These are phyloP conservation scores for Corylus avellana DNA, from an alignment of 306 rosid species.

Conservation along the genomic window DNA sequence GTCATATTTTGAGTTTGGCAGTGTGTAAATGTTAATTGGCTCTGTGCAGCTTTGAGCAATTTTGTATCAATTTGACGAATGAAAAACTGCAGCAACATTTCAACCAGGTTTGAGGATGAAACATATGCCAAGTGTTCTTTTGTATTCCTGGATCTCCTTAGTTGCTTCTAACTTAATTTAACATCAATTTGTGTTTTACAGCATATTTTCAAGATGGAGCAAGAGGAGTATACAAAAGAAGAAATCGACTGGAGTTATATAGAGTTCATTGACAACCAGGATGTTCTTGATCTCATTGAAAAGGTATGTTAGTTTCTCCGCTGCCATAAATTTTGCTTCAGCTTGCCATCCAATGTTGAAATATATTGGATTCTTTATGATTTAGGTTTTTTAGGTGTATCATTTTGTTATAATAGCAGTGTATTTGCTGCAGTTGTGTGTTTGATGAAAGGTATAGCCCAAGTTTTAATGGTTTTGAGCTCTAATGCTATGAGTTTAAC, in stretches of 20 bases:
- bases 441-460: neutral
- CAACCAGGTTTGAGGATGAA: slow-evolving; percentile 71
- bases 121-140: slow-evolving; percentile 22
- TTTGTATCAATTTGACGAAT: slow-evolving; percentile 96
- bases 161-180: slow-evolving; percentile 17
- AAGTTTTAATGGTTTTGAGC: neutral
- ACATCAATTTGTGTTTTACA: slow-evolving; percentile 39
- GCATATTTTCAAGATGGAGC: slow-evolving; percentile 99
- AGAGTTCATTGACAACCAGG: slow-evolving; percentile 92
- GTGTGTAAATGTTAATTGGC: slow-evolving; percentile 3
- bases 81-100: slow-evolving; percentile 99
- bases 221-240: slow-evolving; percentile 95
- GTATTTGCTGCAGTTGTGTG: slow-evolving; percentile 1
- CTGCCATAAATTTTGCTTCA: slow-evolving; percentile 21
- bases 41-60: slow-evolving; percentile 91
- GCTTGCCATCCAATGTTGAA: slow-evolving; percentile 16
- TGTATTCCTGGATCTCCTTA: slow-evolving; percentile 21
- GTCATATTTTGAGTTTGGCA: slow-evolving; percentile 16
- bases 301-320: slow-evolving; percentile 55
- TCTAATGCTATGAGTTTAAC: neutral
- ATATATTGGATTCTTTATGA: slow-evolving; percentile 5
- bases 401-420: neutral
- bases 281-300: slow-evolving; percentile 92
- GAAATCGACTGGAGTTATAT: slow-evolving; percentile 96
- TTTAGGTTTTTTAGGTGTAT: neutral